These are phyloP conservation scores for Fraxinus excelsior DNA, from an alignment of 257 asterid genomes.

Conservation along the genomic window DNA sequence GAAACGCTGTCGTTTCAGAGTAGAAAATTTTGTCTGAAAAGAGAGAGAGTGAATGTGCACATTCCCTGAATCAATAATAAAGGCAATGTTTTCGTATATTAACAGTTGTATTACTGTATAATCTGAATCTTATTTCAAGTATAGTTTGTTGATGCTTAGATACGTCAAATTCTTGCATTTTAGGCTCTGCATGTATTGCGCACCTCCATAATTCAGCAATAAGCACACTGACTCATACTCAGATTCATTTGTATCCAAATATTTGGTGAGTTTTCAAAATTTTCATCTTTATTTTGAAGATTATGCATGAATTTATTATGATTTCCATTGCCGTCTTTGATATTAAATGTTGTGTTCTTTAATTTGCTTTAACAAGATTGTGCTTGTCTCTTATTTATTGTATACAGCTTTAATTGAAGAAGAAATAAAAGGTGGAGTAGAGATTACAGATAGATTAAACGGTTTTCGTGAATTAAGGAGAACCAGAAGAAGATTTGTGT, in stretches of 20 bases:
- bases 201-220: background rate
- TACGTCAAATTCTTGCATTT: slow-evolving; percentile 25
- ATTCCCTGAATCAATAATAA: slow-evolving; percentile 17
- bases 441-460: background rate
- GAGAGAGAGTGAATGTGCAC: slow-evolving; percentile 12
- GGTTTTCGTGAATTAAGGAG: slow-evolving; percentile 14
- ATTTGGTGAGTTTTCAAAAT: background rate
- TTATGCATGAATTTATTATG: background rate
- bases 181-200: background rate
- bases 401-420: slow-evolving; percentile 34
- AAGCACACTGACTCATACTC: background rate
- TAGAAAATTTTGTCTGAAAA: background rate
- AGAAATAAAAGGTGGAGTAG: background rate
- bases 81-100: slow-evolving; percentile 23
- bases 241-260: background rate
- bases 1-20: slow-evolving; percentile 32
- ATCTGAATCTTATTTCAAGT: slow-evolving; percentile 18
- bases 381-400: slow-evolving; percentile 11
- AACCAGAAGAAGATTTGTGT: slow-evolving; percentile 2
- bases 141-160: slow-evolving; percentile 16
- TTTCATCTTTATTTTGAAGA: background rate
- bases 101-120: slow-evolving; percentile 13
- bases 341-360: background rate
- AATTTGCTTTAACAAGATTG: background rate
- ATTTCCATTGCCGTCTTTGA: background rate